phyloP scores from a whole-genome alignment of 2,329 filamentous ascomycete species.

The Rutstroemia sp. region DNA sequence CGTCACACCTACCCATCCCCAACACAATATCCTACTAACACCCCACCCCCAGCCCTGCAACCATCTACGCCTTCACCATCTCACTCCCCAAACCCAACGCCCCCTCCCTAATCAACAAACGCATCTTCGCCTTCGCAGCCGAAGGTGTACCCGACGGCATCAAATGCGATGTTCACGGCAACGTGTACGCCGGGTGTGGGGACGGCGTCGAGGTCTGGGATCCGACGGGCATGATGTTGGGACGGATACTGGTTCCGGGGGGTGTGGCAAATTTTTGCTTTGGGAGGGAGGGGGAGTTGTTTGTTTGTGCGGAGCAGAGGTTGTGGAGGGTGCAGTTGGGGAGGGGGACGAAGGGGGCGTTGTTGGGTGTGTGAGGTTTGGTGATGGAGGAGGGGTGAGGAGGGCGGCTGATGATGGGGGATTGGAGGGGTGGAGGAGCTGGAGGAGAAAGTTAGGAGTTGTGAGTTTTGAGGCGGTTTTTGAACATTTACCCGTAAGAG shows the following conservation, averaged over 20 bases:
- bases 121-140: constrained; percentile 48
- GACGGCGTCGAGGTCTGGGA: constrained; percentile 50
- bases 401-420: no score
- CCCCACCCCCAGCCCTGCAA: not conserved
- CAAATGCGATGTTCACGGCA: constrained; percentile 44
- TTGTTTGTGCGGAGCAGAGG: constrained; percentile 23
- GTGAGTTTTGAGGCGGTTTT: no score
- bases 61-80: constrained; percentile 19
- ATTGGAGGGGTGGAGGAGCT: no score
- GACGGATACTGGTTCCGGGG: constrained; percentile 36
- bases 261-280: constrained; percentile 28
- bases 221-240: constrained; percentile 40
- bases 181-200: constrained; percentile 47
- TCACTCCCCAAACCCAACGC: constrained; percentile 10
- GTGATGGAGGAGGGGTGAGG: not conserved
- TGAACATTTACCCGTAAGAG: no score
- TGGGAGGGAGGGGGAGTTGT: constrained; percentile 23
- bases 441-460: no score
- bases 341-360: constrained; percentile 12
- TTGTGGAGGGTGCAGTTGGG: constrained; percentile 21
- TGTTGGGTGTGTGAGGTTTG: constrained; percentile 10
- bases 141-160: constrained; percentile 53
- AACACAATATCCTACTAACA: no score
- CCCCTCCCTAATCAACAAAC: constrained; percentile 19
- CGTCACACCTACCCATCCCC: not conserved